These are phyloP conservation scores for Colletotrichum navitas DNA, from an alignment of 2,329 filamentous ascomycete species.

Conservation along the genomic window DNA sequence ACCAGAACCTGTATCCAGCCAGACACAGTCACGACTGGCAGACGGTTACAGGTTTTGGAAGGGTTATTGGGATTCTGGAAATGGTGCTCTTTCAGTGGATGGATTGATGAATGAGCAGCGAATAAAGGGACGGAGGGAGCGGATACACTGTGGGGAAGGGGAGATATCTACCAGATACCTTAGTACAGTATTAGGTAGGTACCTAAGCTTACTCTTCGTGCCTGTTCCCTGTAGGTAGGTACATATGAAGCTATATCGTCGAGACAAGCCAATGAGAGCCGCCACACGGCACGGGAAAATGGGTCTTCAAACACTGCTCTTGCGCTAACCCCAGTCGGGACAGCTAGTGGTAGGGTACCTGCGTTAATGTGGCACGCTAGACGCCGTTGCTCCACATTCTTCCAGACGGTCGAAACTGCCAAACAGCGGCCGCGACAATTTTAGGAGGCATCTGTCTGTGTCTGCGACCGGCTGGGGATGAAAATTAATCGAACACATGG, in stretches of 20 bases:
- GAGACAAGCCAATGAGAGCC: conserved; percentile 11
- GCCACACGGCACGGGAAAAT: conserved; percentile 13
- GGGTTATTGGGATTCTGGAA: not conserved
- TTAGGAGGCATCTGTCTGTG: not conserved
- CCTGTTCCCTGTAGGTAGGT: too few species aligned
- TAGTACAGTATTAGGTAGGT: too few species aligned
- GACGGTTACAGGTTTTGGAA: not conserved
- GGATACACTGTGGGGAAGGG: conserved; percentile 3
- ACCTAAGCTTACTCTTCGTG: too few species aligned
- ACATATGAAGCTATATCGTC: not conserved
- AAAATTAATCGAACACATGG: conserved; percentile 18
- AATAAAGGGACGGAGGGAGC: not conserved
- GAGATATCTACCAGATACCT: not conserved
- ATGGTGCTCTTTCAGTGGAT: not conserved
- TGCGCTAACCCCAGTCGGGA: conserved; percentile 22
- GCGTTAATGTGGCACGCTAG: conserved; percentile 29
- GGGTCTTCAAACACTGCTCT: conserved; percentile 37
- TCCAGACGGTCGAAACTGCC: conserved; percentile 36
- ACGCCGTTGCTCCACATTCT: conserved; percentile 28
- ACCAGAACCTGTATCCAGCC: conserved; percentile 17
- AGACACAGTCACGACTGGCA: conserved; percentile 16
- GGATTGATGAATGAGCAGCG: not conserved
- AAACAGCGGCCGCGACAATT: conserved; percentile 19
- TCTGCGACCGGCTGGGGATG: conserved; percentile 19
- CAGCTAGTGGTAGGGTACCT: conserved; percentile 19